Evolutionary conservation across 1,139 yeast genomes (phyloP).

Genomic region (Trichomonascaceae sp.): DNA sequence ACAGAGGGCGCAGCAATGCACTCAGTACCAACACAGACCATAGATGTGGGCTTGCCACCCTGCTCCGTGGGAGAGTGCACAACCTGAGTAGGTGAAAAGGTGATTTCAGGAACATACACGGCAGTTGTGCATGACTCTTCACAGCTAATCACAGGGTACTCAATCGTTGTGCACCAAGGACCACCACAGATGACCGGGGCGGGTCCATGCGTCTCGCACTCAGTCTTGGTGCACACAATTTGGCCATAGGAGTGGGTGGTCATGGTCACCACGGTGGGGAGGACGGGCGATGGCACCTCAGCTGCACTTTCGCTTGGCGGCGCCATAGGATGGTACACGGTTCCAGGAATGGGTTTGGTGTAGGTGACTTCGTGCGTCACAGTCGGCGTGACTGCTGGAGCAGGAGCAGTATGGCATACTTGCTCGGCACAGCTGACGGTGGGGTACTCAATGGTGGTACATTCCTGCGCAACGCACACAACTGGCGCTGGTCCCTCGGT

Average conservation of each 20-base stretch:
- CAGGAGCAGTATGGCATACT: conserved; percentile 3
- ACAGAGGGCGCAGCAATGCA: no score
- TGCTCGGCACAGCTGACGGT: conserved; percentile 3
- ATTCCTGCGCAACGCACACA: conserved; percentile 3
- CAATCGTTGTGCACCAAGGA: conserved; percentile 3
- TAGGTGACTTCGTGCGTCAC: neutral
- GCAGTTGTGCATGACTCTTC: conserved; percentile 2
- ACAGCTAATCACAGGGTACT: conserved; percentile 2
- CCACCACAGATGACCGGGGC: conserved; percentile 5
- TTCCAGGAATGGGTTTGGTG: neutral
- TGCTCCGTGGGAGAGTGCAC: no score
- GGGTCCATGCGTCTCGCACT: conserved; percentile 3
- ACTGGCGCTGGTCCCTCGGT: conserved; percentile 4
- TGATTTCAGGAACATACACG: neutral
- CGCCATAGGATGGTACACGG: neutral
- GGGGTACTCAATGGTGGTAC: conserved; percentile 3
- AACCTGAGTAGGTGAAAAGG: neutral
- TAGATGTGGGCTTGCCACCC: no score
- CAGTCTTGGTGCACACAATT: conserved; percentile 1
- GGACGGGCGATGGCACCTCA: neutral
- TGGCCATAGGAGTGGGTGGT: conserved; percentile 2
- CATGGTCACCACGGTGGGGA: conserved; percentile 1
- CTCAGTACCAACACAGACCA: no score
- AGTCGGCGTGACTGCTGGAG: conserved; percentile 2
- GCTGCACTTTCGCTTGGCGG: neutral